Conservation (phyloP, 176 grass and related monocot genomes). For the Triticum dicoccoides region DNA sequence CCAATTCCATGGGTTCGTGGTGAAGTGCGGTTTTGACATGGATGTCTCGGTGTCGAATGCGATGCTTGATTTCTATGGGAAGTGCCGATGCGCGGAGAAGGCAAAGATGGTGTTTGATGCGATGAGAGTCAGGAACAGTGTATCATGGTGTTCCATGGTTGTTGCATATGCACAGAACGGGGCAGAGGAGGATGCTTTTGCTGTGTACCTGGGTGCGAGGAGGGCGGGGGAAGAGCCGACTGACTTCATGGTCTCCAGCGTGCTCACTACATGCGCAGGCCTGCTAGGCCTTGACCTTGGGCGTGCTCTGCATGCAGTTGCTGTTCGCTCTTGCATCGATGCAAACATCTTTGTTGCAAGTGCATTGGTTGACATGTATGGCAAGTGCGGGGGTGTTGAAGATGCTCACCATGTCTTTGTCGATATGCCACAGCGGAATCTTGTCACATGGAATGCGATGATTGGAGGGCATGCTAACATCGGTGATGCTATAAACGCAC, state of each 20-base stretch:
- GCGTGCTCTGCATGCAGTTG: slow-evolving; percentile 50
- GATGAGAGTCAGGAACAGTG: slow-evolving; percentile 56
- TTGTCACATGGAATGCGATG: slow-evolving; percentile 73
- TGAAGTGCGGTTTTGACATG: slow-evolving; percentile 35
- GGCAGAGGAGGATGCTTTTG: slow-evolving; percentile 67
- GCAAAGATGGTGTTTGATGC: slow-evolving; percentile 59
- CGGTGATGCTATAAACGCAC: slow-evolving; percentile 55
- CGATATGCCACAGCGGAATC: slow-evolving; percentile 56
- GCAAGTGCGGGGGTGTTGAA: slow-evolving; percentile 60
- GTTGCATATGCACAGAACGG: slow-evolving; percentile 62
- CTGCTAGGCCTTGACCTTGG: slow-evolving; percentile 72
- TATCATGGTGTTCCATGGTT: slow-evolving; percentile 80
- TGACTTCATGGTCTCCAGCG: slow-evolving; percentile 73
- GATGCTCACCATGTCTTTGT: slow-evolving; percentile 55
- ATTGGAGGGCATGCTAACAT: slow-evolving; percentile 68
- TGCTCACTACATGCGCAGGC: slow-evolving; percentile 71
- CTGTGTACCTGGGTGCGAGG: slow-evolving; percentile 53
- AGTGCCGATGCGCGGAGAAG: slow-evolving; percentile 43
- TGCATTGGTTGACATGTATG: slow-evolving; percentile 78
- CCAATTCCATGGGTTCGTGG: slow-evolving; percentile 62
- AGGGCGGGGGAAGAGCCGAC: slow-evolving; percentile 58
- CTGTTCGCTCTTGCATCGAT: slow-evolving; percentile 53
- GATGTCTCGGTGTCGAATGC: slow-evolving; percentile 58
- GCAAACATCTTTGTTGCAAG: slow-evolving; percentile 73
- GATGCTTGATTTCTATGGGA: slow-evolving; percentile 80